phyloP scores from a whole-genome alignment of 2,329 filamentous ascomycete species.

The Aspergillus sp. region DNA sequence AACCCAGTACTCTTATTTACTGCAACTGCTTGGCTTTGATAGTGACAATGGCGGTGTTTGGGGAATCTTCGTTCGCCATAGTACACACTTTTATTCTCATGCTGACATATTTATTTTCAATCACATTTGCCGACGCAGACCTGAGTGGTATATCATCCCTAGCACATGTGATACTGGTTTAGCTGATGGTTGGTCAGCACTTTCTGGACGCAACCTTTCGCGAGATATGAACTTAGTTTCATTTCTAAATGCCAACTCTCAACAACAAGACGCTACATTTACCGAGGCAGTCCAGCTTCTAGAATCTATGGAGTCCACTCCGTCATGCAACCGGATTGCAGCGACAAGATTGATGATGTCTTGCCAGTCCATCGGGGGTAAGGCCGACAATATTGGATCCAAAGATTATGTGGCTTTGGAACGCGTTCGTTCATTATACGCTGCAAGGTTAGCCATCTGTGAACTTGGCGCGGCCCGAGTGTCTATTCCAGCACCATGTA shows the following conservation, averaged over 20 bases:
- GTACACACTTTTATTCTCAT: background rate
- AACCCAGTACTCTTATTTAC: background rate
- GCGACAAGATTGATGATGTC: constrained; percentile 45
- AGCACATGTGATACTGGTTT: background rate
- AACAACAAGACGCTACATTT: constrained; percentile 30
- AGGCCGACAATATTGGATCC: constrained; percentile 15
- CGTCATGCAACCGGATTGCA: constrained; percentile 48
- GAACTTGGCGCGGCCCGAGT: constrained; percentile 50
- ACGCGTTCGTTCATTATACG: constrained; percentile 49
- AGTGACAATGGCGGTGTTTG: background rate
- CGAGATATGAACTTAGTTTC: constrained; percentile 21
- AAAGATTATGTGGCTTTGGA: constrained; percentile 31
- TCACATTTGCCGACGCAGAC: too few species aligned
- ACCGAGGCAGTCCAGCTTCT: constrained; percentile 38
- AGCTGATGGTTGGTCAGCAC: constrained; percentile 2
- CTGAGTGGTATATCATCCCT: too few species aligned
- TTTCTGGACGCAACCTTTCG: constrained; percentile 5
- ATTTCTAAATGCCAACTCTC: constrained; percentile 15
- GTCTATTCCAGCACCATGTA: constrained; percentile 44
- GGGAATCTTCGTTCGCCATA: background rate
- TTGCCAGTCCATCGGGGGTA: constrained; percentile 43
- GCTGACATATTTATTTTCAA: background rate
- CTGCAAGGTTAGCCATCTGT: constrained; percentile 55
- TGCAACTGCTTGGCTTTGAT: background rate
- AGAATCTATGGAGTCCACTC: constrained; percentile 36